Conservation (phyloP, 441 rosid species). For the Erysimum cheiri region DNA sequence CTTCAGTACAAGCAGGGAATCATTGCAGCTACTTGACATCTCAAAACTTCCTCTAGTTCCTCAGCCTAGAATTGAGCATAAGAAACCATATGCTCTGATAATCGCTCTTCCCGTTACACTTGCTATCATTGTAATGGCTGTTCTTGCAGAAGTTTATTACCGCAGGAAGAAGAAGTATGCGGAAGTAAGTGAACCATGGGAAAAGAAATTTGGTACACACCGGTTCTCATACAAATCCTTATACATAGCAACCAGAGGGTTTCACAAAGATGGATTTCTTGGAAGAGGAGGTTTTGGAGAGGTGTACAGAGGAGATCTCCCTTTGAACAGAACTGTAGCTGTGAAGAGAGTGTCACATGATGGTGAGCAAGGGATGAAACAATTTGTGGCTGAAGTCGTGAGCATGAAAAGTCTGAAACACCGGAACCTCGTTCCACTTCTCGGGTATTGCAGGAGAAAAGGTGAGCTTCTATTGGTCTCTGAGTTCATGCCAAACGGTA, state of each 20-base stretch:
- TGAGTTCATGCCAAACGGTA: constrained; percentile 62
- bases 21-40: constrained; percentile 43
- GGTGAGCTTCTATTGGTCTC: constrained; percentile 65
- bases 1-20: constrained; percentile 47
- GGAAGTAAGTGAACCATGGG: constrained; percentile 61
- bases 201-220: constrained; percentile 54
- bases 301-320: constrained; percentile 58
- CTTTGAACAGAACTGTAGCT: constrained; percentile 49
- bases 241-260: constrained; percentile 64
- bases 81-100: constrained; percentile 21
- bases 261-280: constrained; percentile 50
- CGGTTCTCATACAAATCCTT: constrained; percentile 58
- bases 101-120: constrained; percentile 5
- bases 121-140: constrained; percentile 10
- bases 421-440: constrained; percentile 61
- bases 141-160: constrained; percentile 41
- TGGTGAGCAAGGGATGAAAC: constrained; percentile 59
- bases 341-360: constrained; percentile 59
- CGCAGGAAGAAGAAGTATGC: constrained; percentile 45
- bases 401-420: constrained; percentile 63
- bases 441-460: constrained; percentile 64
- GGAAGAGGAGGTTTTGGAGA: constrained; percentile 67
- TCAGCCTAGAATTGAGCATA: constrained; percentile 14
- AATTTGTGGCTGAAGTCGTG: constrained; percentile 63
- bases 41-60: constrained; percentile 52